phyloP scores from a whole-genome alignment of 176 grass and related monocot species.

The Aegilops longissima region DNA sequence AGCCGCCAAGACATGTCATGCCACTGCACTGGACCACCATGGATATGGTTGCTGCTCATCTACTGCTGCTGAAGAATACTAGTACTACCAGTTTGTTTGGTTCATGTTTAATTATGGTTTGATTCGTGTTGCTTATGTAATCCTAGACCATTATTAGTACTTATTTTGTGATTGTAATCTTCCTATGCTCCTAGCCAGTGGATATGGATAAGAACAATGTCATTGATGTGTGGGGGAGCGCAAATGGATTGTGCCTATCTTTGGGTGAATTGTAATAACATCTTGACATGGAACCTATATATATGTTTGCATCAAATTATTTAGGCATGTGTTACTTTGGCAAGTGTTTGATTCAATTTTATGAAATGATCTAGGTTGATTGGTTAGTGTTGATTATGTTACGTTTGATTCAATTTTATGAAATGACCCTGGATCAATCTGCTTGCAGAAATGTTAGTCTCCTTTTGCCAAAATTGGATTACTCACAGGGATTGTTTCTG shows the following conservation, averaged over 20 bases:
- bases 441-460: neutral
- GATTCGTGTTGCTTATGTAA: conserved; percentile 16
- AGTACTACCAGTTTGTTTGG: neutral
- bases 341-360: neutral
- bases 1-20: neutral
- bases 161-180: neutral
- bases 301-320: neutral
- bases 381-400: neutral
- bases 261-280: neutral
- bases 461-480: neutral
- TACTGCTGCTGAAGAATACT: neutral
- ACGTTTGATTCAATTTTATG: neutral
- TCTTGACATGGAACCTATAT: neutral
- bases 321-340: neutral
- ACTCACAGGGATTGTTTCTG: neutral
- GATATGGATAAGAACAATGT: neutral
- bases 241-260: neutral
- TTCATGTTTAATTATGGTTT: conserved; percentile 25
- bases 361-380: neutral
- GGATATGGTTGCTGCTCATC: neutral
- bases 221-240: neutral
- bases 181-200: neutral
- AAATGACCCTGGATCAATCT: neutral
- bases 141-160: conserved; percentile 3
- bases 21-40: neutral